These are phyloP conservation scores for Ceraceosorus guamensis DNA, from an alignment of 1,284 basidiomycete species.

Conservation along the genomic window DNA sequence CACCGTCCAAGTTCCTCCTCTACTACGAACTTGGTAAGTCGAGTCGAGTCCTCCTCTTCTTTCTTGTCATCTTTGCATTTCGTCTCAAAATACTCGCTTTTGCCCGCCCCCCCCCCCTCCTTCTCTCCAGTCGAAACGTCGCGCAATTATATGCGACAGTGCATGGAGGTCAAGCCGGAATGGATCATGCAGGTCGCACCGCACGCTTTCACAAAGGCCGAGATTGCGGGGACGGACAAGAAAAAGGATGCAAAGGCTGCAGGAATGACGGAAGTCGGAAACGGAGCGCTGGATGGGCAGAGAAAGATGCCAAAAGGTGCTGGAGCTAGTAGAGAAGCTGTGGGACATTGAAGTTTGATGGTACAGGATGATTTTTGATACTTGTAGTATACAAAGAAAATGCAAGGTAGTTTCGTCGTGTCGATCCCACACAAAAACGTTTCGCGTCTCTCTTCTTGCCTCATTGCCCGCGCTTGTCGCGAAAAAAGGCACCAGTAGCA, in stretches of 20 bases:
- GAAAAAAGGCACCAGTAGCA: conserved; percentile 3
- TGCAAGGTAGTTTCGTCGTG: no score
- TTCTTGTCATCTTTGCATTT: background rate
- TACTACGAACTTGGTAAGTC: conserved; percentile 74
- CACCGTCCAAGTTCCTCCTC: conserved; percentile 73
- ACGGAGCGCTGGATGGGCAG: no score
- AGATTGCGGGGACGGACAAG: conserved; percentile 4
- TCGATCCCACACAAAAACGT: no score
- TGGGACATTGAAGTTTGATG: no score
- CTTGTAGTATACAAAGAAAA: no score
- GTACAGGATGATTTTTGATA: no score
- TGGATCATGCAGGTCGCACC: conserved; percentile 73
- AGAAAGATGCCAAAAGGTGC: background rate
- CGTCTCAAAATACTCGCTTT: no score
- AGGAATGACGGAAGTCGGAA: background rate
- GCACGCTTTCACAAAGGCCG: conserved; percentile 8
- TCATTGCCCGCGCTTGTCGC: no score
- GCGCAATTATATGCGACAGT: conserved; percentile 65
- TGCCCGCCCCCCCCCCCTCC: no score
- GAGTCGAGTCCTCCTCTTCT: conserved; percentile 51
- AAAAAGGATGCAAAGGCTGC: conserved; percentile 4
- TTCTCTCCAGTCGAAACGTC: conserved; percentile 52
- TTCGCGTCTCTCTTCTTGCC: no score
- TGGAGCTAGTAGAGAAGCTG: background rate
- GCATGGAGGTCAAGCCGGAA: conserved; percentile 91